Evolutionary conservation across 371 early-diverging fungal species (phyloP), one percentile per base, ranked within the genome.

Genomic region (Mucor circinelloides): DNA sequence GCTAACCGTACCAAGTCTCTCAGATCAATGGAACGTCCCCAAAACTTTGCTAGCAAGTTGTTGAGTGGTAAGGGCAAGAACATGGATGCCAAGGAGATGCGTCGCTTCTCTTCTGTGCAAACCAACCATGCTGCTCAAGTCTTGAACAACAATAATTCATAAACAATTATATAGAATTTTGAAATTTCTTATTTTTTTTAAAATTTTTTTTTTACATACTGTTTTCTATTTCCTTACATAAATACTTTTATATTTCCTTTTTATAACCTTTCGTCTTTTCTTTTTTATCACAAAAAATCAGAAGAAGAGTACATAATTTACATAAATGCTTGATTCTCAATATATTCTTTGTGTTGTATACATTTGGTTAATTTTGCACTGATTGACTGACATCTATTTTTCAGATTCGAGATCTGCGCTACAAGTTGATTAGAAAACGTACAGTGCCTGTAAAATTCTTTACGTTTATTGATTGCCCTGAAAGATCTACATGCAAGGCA

Each of bases 91-190:
- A 74, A 79, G 63, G 84, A 83, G 70, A 75, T 83, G 79, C 84
- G 84, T 60, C 84, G 84, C 9, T 79, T 83, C 75, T 81, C 81
- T 21, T 83, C 84, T 60, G 80, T 82, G 23, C 82, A 81, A 75
- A 76, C 76, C 50, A 72, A 69, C 64, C 75, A 77, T 34, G 80
- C 80, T 68, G 77, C 77, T 63, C 77, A 80, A 60, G 72, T 80
- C 42, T 77, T 80, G 75, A 79, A 70, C 81, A 73, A 82, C 70
- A 72, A 80, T 79, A 60, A 54, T 54, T 61, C 32, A 30, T 55
- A 67, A 38, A 59, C 28, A 58, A 30, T 27, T 54, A 58, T 34
- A 36, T 55, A 38, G 17, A 23, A 46, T 48, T 58, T 52, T 27
- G 27, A 56, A 25, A 25, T 31, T 52, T 64, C 55, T 55, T 36